phyloP scores from a whole-genome alignment of 176 grass and related monocot species.

The Carex scoparia region DNA sequence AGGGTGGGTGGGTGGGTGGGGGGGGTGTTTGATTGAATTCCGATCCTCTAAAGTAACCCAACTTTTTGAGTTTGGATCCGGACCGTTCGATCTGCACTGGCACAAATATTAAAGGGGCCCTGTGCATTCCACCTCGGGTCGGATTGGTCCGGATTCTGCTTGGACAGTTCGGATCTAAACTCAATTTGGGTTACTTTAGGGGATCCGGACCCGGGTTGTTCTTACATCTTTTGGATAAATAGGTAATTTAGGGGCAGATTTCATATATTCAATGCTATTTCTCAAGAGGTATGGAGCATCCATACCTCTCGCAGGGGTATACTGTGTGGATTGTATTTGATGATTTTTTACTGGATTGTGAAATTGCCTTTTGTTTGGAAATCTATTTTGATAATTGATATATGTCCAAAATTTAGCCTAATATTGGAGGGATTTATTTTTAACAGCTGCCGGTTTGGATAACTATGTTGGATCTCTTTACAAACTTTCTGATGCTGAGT shows the following conservation, averaged over 20 bases:
- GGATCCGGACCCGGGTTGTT: neutral
- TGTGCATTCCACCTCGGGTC: too few species aligned
- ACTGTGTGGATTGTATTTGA: neutral
- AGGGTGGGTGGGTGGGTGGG: neutral
- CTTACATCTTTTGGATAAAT: neutral
- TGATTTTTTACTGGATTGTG: neutral
- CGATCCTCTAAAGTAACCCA: too few species aligned
- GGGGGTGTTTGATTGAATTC: too few species aligned
- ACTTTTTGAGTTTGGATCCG: too few species aligned
- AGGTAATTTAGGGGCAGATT: neutral
- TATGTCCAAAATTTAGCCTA: neutral
- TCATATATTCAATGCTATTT: neutral
- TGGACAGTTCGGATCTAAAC: too few species aligned
- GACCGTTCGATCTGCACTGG: too few species aligned
- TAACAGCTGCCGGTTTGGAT: slow-evolving; percentile 84
- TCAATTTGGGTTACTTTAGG: too few species aligned
- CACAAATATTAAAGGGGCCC: too few species aligned
- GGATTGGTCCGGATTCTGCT: too few species aligned
- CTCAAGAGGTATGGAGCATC: neutral
- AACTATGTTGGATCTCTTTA: slow-evolving; percentile 60
- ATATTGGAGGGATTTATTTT: slow-evolving; percentile 22
- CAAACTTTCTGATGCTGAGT: slow-evolving; percentile 69
- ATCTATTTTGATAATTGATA: neutral
- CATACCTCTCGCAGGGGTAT: neutral
- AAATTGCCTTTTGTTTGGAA: neutral